phyloP scores from a whole-genome alignment of 1,284 basidiomycete species.

The Takashimella koratensis region DNA sequence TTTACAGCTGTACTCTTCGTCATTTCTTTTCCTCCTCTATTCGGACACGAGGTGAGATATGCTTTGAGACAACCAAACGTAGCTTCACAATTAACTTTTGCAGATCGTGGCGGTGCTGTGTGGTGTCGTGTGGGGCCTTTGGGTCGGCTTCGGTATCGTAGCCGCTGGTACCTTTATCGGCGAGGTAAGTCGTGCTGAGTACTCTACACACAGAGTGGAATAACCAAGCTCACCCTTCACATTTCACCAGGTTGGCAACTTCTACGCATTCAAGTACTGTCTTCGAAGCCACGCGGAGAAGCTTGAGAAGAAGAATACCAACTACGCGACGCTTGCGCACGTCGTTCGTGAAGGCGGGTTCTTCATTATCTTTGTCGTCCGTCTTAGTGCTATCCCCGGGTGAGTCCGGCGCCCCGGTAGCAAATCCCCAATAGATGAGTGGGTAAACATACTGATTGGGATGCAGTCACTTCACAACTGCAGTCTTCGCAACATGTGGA shows the following conservation, averaged over 20 bases:
- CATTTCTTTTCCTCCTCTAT: constrained; percentile 47
- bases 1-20: constrained; percentile 42
- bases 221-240: too few species aligned
- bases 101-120: constrained; percentile 43
- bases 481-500: constrained; percentile 73
- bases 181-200: constrained; percentile 25
- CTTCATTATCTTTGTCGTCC: constrained; percentile 66
- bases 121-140: constrained; percentile 46
- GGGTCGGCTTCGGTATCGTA: constrained; percentile 46
- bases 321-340: constrained; percentile 71
- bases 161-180: constrained; percentile 38
- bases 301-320: constrained; percentile 64
- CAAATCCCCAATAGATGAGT: too few species aligned
- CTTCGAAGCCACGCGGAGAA: constrained; percentile 63
- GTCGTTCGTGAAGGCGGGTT: constrained; percentile 77
- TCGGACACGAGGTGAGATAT: constrained; percentile 43
- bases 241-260: constrained; percentile 49
- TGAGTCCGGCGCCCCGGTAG: constrained; percentile 23
- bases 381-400: constrained; percentile 76
- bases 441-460: too few species aligned
- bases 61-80: too few species aligned
- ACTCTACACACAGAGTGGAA: too few species aligned
- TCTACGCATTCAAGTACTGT: constrained; percentile 48
- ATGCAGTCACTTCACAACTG: constrained; percentile 51
- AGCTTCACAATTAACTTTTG: too few species aligned